A percentile compares a stretch with the other conserved stretches of the same genome.
These are phyloP conservation scores for Aspergillus sp. DNA, from an alignment of 2,329 filamentous ascomycete species.

Conservation along the genomic window DNA sequence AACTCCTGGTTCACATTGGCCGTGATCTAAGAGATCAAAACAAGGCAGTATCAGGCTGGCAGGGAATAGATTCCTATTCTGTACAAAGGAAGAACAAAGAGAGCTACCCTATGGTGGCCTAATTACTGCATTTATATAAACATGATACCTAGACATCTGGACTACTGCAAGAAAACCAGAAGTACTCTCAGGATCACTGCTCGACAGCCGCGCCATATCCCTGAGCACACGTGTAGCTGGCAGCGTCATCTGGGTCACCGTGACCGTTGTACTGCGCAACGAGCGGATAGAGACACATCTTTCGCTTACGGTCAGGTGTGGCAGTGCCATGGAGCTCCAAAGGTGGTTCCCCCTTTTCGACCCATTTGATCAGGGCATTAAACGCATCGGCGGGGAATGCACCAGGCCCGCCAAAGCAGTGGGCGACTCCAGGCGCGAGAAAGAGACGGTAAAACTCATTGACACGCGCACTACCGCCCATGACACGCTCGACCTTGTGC, in stretches of 20 bases:
- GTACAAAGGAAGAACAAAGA: too few relatives aligned
- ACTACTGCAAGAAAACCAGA: too few relatives aligned
- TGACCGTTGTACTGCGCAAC: not conserved
- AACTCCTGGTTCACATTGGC: too few relatives aligned
- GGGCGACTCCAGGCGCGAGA: conserved; percentile 1
- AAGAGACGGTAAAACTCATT: not conserved
- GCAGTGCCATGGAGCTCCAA: not conserved
- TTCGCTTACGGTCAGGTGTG: not conserved
- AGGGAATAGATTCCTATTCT: too few relatives aligned
- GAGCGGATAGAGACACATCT: not conserved
- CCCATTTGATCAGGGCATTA: not conserved
- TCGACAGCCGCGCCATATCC: too few relatives aligned
- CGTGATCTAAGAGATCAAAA: too few relatives aligned
- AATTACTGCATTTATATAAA: too few relatives aligned
- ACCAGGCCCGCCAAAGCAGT: not conserved
- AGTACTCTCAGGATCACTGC: too few relatives aligned
- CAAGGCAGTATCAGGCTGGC: too few relatives aligned
- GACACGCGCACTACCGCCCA: not conserved
- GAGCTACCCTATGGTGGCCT: too few relatives aligned
- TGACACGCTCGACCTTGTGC: too few relatives aligned
- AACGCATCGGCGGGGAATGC: not conserved
- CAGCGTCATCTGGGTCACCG: not conserved
- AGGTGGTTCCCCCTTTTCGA: not conserved
- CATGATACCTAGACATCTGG: too few relatives aligned
- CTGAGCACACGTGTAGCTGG: not conserved